These are phyloP conservation scores for Linnemannia elongata DNA, from an alignment of 192 early-diverging fungal genomes.

Conservation along the genomic window DNA sequence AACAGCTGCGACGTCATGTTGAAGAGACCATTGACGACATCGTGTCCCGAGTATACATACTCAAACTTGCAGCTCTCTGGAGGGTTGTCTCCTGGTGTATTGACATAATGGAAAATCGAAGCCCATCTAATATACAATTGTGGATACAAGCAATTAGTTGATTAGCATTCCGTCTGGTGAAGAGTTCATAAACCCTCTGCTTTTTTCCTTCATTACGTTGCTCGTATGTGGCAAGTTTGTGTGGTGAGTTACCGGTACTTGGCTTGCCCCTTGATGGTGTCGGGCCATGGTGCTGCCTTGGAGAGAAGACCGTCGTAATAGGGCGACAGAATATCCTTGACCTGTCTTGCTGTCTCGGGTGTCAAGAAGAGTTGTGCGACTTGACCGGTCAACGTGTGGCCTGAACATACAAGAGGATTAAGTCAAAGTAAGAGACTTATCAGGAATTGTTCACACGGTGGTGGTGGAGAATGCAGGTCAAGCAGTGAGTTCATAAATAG, in stretches of 20 bases:
- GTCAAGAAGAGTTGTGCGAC: conserved; percentile 50
- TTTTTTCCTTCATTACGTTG: background rate
- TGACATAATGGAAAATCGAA: conserved; percentile 43
- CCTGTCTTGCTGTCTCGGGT: conserved; percentile 42
- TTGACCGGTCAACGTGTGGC: conserved; percentile 53
- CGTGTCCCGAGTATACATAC: conserved; percentile 33
- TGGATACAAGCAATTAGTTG: background rate
- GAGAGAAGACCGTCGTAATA: conserved; percentile 53
- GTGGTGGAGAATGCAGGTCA: background rate
- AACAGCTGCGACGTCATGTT: conserved; percentile 50
- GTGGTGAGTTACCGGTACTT: conserved; percentile 30
- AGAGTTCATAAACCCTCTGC: background rate
- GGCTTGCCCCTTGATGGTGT: conserved; percentile 51
- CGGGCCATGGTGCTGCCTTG: conserved; percentile 56
- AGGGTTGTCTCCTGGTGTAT: conserved; percentile 44
- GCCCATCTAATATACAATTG: conserved; percentile 33
- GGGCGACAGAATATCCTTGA: conserved; percentile 49
- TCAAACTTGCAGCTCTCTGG: conserved; percentile 42
- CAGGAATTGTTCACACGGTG: background rate
- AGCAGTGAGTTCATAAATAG: background rate
- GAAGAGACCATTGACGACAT: conserved; percentile 53
- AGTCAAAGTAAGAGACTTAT: background rate
- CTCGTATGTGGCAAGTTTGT: too few species aligned
- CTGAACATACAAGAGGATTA: conserved; percentile 5
- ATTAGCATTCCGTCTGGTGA: background rate